Evolutionary conservation across 2,329 filamentous ascomycete species (phyloP).

Genomic region (Cadophora sp.): DNA sequence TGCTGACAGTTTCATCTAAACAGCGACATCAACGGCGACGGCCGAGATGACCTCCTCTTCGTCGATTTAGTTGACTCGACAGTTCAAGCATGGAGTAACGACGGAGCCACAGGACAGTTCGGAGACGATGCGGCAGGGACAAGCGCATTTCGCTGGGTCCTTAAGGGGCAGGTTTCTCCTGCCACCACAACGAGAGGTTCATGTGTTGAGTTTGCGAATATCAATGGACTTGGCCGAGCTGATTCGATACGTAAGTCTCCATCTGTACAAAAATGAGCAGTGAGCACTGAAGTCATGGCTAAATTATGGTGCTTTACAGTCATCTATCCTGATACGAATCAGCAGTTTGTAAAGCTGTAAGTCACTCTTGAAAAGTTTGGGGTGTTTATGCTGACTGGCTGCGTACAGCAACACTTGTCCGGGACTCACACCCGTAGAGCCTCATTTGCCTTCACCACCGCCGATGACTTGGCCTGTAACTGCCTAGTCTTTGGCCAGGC

Average conservation of each 20-base stretch:
- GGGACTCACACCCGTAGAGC: background rate
- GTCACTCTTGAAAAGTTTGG: background rate
- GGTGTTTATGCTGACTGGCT: background rate
- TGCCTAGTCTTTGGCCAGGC: background rate
- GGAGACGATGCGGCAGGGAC: slow-evolving; percentile 5
- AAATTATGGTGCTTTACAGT: background rate
- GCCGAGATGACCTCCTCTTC: slow-evolving; percentile 7
- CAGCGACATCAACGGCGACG: slow-evolving; percentile 19
- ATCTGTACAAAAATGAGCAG: too few species aligned
- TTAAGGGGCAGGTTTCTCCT: background rate
- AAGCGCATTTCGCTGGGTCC: slow-evolving; percentile 12
- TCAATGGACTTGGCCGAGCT: slow-evolving; percentile 16
- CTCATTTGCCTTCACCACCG: slow-evolving; percentile 1
- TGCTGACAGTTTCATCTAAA: background rate
- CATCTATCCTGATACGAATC: slow-evolving; percentile 17
- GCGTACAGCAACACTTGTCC: slow-evolving; percentile 4
- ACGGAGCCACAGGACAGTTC: slow-evolving; percentile 14
- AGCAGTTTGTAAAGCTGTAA: slow-evolving; percentile 14
- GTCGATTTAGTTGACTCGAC: slow-evolving; percentile 10
- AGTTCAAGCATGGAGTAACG: slow-evolving; percentile 2
- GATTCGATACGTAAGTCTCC: slow-evolving; percentile 14
- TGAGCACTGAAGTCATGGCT: background rate
- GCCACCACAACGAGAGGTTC: slow-evolving; percentile 3
- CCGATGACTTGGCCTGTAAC: slow-evolving; percentile 4
- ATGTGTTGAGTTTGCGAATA: slow-evolving; percentile 15